Base-by-base conservation (phyloP, 2,329 filamentous ascomycete genomes). In the Aspergillus versicolor region DNA sequence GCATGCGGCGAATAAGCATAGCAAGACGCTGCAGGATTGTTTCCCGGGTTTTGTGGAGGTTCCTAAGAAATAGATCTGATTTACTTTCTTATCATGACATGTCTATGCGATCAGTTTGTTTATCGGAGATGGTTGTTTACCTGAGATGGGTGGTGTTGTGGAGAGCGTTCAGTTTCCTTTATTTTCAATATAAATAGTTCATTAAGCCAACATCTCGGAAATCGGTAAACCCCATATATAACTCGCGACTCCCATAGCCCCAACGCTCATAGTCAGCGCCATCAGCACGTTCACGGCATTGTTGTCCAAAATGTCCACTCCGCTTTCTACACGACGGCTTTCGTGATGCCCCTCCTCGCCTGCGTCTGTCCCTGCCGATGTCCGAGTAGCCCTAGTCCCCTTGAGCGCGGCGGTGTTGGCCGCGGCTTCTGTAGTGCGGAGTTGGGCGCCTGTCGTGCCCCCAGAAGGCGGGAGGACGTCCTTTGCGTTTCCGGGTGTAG, bases 221-320 rank as follows among this genome's bases (percentile, higher is more conserved):
- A 57, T n/a, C 3, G 59, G 61, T 9, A 73, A 44, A 21, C 61
- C 67, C 73, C 73, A 76, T 27, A 64, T 47, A 61, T 70, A 73
- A 41, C 68, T 62, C 1, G 75, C 69, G 52, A 84, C 74, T 0
- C 77, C 79, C 85, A 97, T 95, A 4, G 87, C 89, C 4, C 88
- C 84, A 17, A 92, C 63, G 70, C 90, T 96, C 84, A 96, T 92
- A 4, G 81, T 80, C 13, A 85, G 81, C 0, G 93, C 92, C 93
- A 97, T 97, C 56, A 93, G 73, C 57, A 97, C 85, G 73, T 99
- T 99, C 66, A 99, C 92, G 54, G 90, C 89, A 73, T 99, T 99
- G 74, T 99, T 99, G 74, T 96, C 92, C 56, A 99, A 79, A 60
- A 95, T 72, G 70, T 96, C 84, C 77, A 80, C 50, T 70, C 86